Evolutionary conservation across 805 yeast species (phyloP).

Genomic region (Barnettozyma botsteinii): DNA sequence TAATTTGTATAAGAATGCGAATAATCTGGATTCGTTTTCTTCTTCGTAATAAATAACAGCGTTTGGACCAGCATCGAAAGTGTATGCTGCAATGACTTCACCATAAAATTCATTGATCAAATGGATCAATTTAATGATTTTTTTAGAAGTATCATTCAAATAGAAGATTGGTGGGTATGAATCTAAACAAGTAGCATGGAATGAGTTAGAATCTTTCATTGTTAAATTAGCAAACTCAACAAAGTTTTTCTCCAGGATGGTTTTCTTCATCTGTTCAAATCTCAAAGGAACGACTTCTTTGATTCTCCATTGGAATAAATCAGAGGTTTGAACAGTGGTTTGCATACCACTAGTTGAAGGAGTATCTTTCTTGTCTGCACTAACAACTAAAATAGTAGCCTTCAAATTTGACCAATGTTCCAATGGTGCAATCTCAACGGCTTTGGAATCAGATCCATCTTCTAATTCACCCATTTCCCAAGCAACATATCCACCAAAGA

Average conservation of each 20-base stretch:
- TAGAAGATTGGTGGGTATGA: conserved; percentile 94
- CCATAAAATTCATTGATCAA: conserved; percentile 54
- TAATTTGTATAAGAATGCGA: conserved; percentile 60
- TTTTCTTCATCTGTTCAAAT: conserved; percentile 71
- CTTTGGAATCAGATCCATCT: conserved; percentile 91
- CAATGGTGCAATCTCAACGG: conserved; percentile 83
- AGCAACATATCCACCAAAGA: conserved; percentile 96
- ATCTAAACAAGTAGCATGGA: conserved; percentile 97
- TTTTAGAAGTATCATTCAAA: conserved; percentile 84
- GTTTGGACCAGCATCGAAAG: conserved; percentile 99
- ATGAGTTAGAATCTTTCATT: conserved; percentile 94
- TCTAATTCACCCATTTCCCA: conserved; percentile 89
- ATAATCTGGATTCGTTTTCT: conserved; percentile 65
- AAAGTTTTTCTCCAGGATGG: conserved; percentile 74
- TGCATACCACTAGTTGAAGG: conserved; percentile 98
- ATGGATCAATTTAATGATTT: conserved; percentile 73
- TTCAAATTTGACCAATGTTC: conserved; percentile 90
- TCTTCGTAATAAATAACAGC: conserved; percentile 89
- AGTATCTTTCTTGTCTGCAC: conserved; percentile 90
- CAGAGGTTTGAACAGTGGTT: conserved; percentile 82
- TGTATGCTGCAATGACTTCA: conserved; percentile 82
- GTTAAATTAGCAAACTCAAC: conserved; percentile 80
- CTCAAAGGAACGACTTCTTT: conserved; percentile 80
- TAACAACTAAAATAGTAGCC: conserved; percentile 88
- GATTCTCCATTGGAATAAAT: conserved; percentile 76